phyloP scores from a whole-genome alignment of 768 basidiomycete genomes.

The Kondoa malvinella region DNA sequence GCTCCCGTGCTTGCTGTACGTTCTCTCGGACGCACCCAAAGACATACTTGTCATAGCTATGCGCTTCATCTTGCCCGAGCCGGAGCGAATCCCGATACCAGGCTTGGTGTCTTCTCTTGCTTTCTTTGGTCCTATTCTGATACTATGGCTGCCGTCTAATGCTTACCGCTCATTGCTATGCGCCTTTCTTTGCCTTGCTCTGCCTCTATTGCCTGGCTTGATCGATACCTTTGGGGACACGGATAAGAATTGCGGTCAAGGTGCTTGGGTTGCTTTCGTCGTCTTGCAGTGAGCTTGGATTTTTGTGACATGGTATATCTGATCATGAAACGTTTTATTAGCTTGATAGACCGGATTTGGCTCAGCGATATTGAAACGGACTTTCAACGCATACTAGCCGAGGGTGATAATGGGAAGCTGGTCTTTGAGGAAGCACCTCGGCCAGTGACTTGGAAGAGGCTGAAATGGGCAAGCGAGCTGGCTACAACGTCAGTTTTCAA shows the following conservation, averaged over 20 bases:
- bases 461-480: neutral
- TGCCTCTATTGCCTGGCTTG: neutral
- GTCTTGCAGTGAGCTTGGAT: neutral
- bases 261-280: neutral
- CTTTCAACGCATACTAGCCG: neutral
- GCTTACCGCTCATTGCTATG: neutral
- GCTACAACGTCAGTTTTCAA: neutral
- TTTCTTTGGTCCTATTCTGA: neutral
- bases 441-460: neutral
- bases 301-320: neutral
- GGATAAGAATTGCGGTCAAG: neutral
- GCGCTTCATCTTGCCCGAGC: neutral
- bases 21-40: no score
- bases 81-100: neutral
- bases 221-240: neutral
- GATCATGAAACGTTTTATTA: neutral
- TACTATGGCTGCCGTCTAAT: neutral
- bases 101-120: neutral
- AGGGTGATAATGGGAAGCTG: neutral
- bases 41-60: no score
- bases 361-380: neutral
- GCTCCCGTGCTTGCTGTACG: no score
- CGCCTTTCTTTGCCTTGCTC: neutral
- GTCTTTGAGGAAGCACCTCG: neutral
- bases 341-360: neutral